These are phyloP conservation scores for Mucor racemosus DNA, from an alignment of 371 early-diverging fungal genomes.

Conservation along the genomic window DNA sequence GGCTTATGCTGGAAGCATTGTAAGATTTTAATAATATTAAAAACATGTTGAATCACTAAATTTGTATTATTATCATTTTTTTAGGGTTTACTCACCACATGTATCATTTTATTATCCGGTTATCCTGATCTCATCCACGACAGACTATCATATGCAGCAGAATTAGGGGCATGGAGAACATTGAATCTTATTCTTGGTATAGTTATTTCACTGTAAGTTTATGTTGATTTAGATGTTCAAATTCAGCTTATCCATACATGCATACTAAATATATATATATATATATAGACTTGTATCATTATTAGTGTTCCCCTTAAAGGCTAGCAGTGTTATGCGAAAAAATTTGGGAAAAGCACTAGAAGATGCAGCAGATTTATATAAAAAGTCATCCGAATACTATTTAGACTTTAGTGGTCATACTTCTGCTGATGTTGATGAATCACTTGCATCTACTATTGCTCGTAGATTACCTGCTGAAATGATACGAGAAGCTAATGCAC, in stretches of 20 bases:
- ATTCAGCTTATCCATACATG: neutral
- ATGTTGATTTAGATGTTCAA: neutral
- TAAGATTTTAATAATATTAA: slow-evolving; percentile 15
- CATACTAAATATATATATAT: neutral
- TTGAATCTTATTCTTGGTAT: slow-evolving; percentile 42
- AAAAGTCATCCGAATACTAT: slow-evolving; percentile 35
- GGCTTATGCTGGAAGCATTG: slow-evolving; percentile 44
- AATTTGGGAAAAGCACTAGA: slow-evolving; percentile 43
- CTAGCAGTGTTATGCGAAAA: slow-evolving; percentile 36
- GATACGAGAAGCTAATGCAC: neutral
- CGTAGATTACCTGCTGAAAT: neutral
- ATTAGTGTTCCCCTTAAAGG: slow-evolving; percentile 43
- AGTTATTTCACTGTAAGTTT: slow-evolving; percentile 41
- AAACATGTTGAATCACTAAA: slow-evolving; percentile 22
- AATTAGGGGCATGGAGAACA: slow-evolving; percentile 41
- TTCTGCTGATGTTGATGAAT: slow-evolving; percentile 6
- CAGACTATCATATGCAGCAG: slow-evolving; percentile 28
- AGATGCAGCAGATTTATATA: slow-evolving; percentile 42
- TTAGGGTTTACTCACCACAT: neutral
- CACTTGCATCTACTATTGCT: slow-evolving; percentile 2
- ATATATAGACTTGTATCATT: slow-evolving; percentile 26
- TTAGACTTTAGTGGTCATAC: slow-evolving; percentile 27
- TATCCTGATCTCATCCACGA: slow-evolving; percentile 38
- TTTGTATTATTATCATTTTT: slow-evolving; percentile 26
- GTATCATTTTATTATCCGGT: slow-evolving; percentile 40